These are phyloP conservation scores for Oryza coarctata DNA, from an alignment of 176 grass and related monocot genomes.

Conservation along the genomic window DNA sequence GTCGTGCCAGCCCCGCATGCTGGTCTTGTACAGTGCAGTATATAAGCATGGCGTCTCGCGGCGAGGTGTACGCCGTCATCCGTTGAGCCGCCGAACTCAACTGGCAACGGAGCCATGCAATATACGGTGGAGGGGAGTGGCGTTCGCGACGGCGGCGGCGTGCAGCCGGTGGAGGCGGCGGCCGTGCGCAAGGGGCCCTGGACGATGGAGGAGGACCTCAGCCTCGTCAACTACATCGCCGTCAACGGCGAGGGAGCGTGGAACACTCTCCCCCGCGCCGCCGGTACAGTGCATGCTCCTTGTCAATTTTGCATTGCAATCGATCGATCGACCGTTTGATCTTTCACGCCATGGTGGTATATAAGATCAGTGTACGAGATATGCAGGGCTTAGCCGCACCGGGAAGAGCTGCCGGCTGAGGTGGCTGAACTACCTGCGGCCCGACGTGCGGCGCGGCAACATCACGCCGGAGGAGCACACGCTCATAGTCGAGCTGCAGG, in stretches of 20 bases:
- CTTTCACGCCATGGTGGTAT: neutral
- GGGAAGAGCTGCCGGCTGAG: conserved; percentile 76
- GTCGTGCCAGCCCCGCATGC: neutral
- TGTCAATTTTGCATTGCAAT: neutral
- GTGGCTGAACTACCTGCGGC: conserved; percentile 75
- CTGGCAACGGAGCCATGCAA: conserved; percentile 14
- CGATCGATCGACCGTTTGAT: neutral
- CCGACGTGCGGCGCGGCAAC: conserved; percentile 70
- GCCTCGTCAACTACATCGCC: conserved; percentile 59
- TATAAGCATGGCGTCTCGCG: neutral
- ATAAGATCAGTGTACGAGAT: too few species aligned
- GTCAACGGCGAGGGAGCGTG: conserved; percentile 55
- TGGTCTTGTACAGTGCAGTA: neutral
- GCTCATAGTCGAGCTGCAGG: conserved; percentile 67
- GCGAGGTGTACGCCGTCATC: neutral
- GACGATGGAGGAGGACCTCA: conserved; percentile 63
- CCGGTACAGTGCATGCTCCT: conserved; percentile 26
- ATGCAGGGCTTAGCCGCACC: conserved; percentile 57
- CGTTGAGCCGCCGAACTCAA: too few species aligned
- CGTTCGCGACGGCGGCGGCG: neutral
- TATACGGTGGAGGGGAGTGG: neutral
- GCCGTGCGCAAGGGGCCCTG: conserved; percentile 57
- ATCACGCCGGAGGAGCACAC: conserved; percentile 72
- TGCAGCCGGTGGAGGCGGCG: neutral
- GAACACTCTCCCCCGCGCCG: conserved; percentile 50